Evolutionary conservation across 2,329 filamentous ascomycete genomes (phyloP), one percentile per base, ranked within the genome.

Genomic region (Scolecobasidium constrictum): DNA sequence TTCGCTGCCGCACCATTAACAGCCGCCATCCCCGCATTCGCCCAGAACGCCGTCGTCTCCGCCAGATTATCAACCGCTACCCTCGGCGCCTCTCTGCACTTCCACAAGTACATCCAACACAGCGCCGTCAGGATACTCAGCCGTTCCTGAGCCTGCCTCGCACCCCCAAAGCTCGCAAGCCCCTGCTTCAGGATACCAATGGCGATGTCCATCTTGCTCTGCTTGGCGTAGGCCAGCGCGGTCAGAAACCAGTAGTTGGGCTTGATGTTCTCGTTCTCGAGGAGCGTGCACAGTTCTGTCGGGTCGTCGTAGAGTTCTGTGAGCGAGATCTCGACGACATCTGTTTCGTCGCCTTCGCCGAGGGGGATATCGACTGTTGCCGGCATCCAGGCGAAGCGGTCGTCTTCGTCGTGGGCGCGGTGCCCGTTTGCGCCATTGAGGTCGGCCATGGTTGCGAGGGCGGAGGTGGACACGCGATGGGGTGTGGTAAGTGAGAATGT

Each of bases 241-340:
- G 96, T 92, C n/a, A 86, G 90, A 72, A 98, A 90, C 93, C 93
- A 98, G 53, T 93, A 93, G 41, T 81, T 86, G 55, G 90, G 87
- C 28, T 86, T 83, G 13, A 87, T 88, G 56, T 82, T 80, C 62
- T 98, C 93, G 56, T 92, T 94, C 66, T 98, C 90, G 49, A 98
- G 78, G 40, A 98, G 74, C 21, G 86, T 92, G 62, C 92, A 98
- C 4, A 98, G 75, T 66, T 98, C 92, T 37, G 85, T 94, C 16
- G 86, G 86, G 58, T 96, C 92, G 60, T 96, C 92, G 47, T 88
- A 77, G 31, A 95, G 78, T 50, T 90, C 86, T 58, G 88, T 83
- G 42, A 96, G 77, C 58, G 93, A 86, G 55, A 98, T 86, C 66
- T 96, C 92, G 61, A 98, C 92, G 56, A 87, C 72, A 56, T 75